phyloP scores from a whole-genome alignment of 257 asterid genomes.

The Lithospermum erythrorhizon region DNA sequence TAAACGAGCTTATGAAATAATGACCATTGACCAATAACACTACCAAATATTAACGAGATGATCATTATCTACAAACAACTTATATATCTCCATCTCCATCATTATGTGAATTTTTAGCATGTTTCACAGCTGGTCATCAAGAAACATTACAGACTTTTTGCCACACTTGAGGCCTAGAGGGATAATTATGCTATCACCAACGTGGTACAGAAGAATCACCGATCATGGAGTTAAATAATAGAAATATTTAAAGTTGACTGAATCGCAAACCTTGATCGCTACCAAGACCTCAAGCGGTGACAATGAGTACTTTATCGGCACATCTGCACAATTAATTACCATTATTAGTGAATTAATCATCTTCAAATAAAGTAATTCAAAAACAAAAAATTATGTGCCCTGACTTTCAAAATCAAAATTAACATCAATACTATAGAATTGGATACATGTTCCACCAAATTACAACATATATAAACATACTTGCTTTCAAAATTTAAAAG shows the following conservation, averaged over 20 bases:
- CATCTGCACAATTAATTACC: constrained; percentile 37
- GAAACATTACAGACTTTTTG: not conserved
- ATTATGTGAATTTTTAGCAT: not conserved
- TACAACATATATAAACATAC: too few species aligned
- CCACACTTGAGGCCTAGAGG: not conserved
- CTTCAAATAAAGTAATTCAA: not conserved
- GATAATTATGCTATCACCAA: too few species aligned
- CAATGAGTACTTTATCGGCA: constrained; percentile 48
- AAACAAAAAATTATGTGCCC: not conserved
- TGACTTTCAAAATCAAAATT: not conserved
- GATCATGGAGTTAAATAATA: too few species aligned
- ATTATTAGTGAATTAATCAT: not conserved
- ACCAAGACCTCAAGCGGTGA: constrained; percentile 26
- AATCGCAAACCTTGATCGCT: constrained; percentile 37
- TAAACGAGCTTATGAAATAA: too few species aligned
- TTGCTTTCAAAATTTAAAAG: too few species aligned
- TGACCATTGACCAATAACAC: too few species aligned
- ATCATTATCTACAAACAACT: too few species aligned
- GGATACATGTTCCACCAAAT: too few species aligned
- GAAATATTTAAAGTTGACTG: not conserved
- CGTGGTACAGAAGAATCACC: too few species aligned
- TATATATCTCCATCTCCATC: too few species aligned
- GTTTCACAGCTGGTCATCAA: not conserved
- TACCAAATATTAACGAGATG: too few species aligned
- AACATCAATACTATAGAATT: too few species aligned